Conservation (phyloP, 2,329 filamentous ascomycete genomes). For the Cercospora sp. region DNA sequence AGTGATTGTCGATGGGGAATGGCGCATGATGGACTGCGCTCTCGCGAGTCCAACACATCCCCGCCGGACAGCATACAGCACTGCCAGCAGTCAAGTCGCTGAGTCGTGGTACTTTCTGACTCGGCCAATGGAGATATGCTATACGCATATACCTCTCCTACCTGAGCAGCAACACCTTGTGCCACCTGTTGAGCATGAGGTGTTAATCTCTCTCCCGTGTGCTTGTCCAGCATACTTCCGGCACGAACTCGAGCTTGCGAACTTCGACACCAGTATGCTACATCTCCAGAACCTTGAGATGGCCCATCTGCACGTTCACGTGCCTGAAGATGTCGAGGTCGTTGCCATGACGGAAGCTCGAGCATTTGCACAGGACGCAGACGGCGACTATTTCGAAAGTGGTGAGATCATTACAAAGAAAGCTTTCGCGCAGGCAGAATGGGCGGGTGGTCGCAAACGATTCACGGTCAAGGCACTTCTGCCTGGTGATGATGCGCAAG, state of each 20-base stretch:
- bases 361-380: conserved; percentile 74
- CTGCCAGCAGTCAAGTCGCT: conserved; percentile 65
- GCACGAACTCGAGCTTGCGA: conserved; percentile 73
- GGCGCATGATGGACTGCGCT: conserved; percentile 94
- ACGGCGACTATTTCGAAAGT: conserved; percentile 91
- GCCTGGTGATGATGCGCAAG: conserved; percentile 87
- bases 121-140: conserved; percentile 84
- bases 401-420: conserved; percentile 83
- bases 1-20: conserved; percentile 88
- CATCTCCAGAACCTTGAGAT: conserved; percentile 91
- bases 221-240: conserved; percentile 87
- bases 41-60: conserved; percentile 90
- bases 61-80: conserved; percentile 73
- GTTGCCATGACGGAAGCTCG: conserved; percentile 89
- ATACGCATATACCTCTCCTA: conserved; percentile 88
- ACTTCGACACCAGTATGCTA: conserved; percentile 85
- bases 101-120: conserved; percentile 95
- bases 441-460: conserved; percentile 81
- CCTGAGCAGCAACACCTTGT: conserved; percentile 91
- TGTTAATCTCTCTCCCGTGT: conserved; percentile 81
- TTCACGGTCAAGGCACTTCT: conserved; percentile 92
- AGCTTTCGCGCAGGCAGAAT: conserved; percentile 86
- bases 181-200: conserved; percentile 80
- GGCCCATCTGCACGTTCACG: conserved; percentile 82
- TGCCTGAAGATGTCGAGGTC: conserved; percentile 86